Conservation (phyloP, 129 eudicot species). For the Arctium minus region DNA sequence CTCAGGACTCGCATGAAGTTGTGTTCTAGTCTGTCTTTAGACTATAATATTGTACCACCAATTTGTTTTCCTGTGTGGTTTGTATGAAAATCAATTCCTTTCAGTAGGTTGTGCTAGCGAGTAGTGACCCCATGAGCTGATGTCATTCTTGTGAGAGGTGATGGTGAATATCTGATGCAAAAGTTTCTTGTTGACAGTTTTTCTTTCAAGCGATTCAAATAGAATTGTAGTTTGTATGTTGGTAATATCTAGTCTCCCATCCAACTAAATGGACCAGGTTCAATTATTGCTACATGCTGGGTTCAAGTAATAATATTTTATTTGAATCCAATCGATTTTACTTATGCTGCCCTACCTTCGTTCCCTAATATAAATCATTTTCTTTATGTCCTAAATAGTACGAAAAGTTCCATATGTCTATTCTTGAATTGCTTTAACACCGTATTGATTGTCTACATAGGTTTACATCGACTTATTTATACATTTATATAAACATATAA, state of each 20-base stretch:
- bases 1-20: too few species aligned
- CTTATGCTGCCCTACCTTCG: not conserved
- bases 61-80: not conserved
- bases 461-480: not conserved
- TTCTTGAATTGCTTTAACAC: not conserved
- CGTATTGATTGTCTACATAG: not conserved
- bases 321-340: not conserved
- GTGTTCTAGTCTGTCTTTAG: too few species aligned
- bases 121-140: not conserved
- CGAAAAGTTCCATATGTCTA: not conserved
- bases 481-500: not conserved
- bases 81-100: not conserved
- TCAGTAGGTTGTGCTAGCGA: not conserved
- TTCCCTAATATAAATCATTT: not conserved
- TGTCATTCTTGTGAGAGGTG: not conserved
- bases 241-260: not conserved
- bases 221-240: not conserved
- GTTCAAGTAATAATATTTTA: not conserved
- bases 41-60: not conserved
- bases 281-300: not conserved
- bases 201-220: not conserved
- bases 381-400: not conserved
- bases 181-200: not conserved
- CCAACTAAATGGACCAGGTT: not conserved
- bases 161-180: not conserved